phyloP scores from a whole-genome alignment of 2,329 filamentous ascomycete genomes.

The Phoma herbarum region DNA sequence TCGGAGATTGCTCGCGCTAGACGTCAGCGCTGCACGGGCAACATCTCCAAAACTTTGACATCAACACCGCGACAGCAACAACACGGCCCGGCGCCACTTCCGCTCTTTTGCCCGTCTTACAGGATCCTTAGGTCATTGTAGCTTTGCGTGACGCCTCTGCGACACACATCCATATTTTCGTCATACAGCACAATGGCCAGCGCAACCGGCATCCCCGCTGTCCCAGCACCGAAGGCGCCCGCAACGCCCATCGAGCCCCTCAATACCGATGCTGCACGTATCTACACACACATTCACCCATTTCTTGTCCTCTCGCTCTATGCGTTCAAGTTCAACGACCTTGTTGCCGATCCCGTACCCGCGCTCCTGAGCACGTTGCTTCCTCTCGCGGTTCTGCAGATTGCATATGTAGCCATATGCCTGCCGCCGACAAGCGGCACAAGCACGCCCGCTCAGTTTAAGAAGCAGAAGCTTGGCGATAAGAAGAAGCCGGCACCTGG shows the following conservation, averaged over 20 bases:
- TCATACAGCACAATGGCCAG: constrained; percentile 33
- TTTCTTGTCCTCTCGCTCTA: constrained; percentile 71
- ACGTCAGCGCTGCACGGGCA: constrained; percentile 30
- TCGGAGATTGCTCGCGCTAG: constrained; percentile 24
- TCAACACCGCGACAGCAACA: constrained; percentile 20
- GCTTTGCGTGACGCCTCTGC: background rate
- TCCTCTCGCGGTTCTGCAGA: constrained; percentile 71
- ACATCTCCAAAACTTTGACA: constrained; percentile 26
- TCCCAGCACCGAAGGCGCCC: constrained; percentile 32
- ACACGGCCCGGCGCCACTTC: constrained; percentile 32
- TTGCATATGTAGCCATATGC: constrained; percentile 65
- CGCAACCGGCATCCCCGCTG: constrained; percentile 37
- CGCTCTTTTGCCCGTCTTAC: constrained; percentile 26
- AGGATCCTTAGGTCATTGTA: background rate
- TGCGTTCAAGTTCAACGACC: constrained; percentile 67
- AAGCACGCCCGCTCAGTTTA: constrained; percentile 44
- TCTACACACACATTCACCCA: constrained; percentile 73
- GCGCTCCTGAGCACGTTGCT: constrained; percentile 70
- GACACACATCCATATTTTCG: background rate
- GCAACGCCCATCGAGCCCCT: constrained; percentile 58
- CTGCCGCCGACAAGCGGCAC: constrained; percentile 62
- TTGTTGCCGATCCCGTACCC: constrained; percentile 75
- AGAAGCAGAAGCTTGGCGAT: constrained; percentile 62
- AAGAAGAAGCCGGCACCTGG: constrained; percentile 43
- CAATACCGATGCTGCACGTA: constrained; percentile 57